phyloP scores from a whole-genome alignment of 2,329 filamentous ascomycete species.

The Alternaria rosae region DNA sequence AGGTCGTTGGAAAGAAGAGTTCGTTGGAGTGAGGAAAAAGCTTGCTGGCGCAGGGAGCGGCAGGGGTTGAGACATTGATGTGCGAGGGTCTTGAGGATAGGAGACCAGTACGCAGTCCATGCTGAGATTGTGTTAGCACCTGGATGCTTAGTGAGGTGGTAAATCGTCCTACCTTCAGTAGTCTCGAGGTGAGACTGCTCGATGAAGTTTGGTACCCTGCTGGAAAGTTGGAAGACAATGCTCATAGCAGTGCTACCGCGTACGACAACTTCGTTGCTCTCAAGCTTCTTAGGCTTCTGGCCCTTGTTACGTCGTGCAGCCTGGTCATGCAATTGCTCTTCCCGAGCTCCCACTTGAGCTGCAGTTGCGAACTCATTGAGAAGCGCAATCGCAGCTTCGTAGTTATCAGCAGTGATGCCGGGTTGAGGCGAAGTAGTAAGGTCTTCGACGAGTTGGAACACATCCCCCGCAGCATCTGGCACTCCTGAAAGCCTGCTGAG shows the following conservation, averaged over 20 bases:
- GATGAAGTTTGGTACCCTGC: constrained; percentile 84
- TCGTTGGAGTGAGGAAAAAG: constrained; percentile 84
- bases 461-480: constrained; percentile 74
- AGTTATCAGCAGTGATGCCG: constrained; percentile 93
- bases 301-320: constrained; percentile 61
- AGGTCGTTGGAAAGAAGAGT: constrained; percentile 85
- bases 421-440: constrained; percentile 74
- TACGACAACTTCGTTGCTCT: constrained; percentile 74
- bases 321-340: constrained; percentile 73
- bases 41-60: constrained; percentile 87
- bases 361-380: constrained; percentile 90
- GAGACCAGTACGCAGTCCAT: constrained; percentile 98
- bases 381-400: constrained; percentile 83
- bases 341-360: constrained; percentile 73
- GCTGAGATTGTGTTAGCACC: constrained; percentile 59
- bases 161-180: constrained; percentile 69
- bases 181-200: constrained; percentile 90
- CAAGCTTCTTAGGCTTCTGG: constrained; percentile 59
- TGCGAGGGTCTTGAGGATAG: constrained; percentile 87
- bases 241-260: constrained; percentile 82
- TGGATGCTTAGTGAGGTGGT: not conserved
- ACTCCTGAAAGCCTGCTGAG: constrained; percentile 76
- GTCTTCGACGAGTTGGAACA: constrained; percentile 86
- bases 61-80: constrained; percentile 94
- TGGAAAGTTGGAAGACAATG: constrained; percentile 82